Conservation (phyloP, 2,329 filamentous ascomycete species). For the Plenodomus lindquistii region DNA sequence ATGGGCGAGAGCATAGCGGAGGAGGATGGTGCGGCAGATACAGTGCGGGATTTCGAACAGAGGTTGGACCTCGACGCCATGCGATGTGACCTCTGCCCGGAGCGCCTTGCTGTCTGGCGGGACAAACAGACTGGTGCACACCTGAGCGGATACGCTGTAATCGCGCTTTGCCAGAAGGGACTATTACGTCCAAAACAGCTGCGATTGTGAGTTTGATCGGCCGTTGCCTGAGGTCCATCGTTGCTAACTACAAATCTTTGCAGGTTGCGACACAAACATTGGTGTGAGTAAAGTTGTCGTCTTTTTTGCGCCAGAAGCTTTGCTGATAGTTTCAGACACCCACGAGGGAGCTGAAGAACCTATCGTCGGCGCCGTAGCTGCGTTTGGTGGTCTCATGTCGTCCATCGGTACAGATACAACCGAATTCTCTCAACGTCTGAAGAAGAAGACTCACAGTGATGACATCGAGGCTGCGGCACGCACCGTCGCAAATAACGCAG, state of each 20-base stretch:
- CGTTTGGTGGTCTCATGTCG: conserved; percentile 9
- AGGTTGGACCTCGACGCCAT: conserved; percentile 16
- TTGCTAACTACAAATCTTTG: too few relatives aligned
- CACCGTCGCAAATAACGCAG: not conserved
- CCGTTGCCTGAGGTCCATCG: too few relatives aligned
- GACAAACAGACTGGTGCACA: conserved; percentile 23
- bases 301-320: too few relatives aligned
- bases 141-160: conserved; percentile 20
- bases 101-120: conserved; percentile 21
- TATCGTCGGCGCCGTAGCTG: conserved; percentile 12
- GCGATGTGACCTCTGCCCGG: conserved; percentile 25
- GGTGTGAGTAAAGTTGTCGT: too few relatives aligned
- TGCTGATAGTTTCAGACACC: too few relatives aligned
- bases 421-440: conserved; percentile 14
- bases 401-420: conserved; percentile 16
- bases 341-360: conserved; percentile 24
- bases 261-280: conserved; percentile 26
- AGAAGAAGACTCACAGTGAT: too few relatives aligned
- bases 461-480: too few relatives aligned
- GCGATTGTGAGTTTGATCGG: too few relatives aligned
- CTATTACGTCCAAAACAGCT: conserved; percentile 12
- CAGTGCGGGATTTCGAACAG: conserved; percentile 17
- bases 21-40: conserved; percentile 17
- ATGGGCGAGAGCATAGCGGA: conserved; percentile 21
- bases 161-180: conserved; percentile 7